phyloP scores from a whole-genome alignment of 2,329 filamentous ascomycete genomes.

The Fusarium transvaalense region DNA sequence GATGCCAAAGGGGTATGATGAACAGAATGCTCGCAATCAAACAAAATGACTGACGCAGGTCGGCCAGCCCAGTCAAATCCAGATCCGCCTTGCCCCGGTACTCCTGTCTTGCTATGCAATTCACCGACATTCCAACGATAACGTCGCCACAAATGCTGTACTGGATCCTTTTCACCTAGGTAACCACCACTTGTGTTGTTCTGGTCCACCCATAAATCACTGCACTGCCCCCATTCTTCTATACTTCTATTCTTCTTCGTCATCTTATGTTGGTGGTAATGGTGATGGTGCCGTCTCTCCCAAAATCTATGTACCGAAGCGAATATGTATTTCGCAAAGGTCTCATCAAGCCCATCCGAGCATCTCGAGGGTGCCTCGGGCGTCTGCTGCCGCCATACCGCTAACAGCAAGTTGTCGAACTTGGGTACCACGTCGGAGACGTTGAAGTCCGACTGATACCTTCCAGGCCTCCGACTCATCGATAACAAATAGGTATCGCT shows the following conservation, averaged over 20 bases:
- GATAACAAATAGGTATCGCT: slow-evolving; percentile 74
- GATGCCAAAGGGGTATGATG: slow-evolving; percentile 48
- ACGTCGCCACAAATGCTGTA: slow-evolving; percentile 47
- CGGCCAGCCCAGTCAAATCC: slow-evolving; percentile 34
- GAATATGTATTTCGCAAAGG: slow-evolving; percentile 34
- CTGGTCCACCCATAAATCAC: slow-evolving; percentile 39
- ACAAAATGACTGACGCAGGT: slow-evolving; percentile 42
- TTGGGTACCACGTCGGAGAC: slow-evolving; percentile 70
- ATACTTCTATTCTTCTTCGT: slow-evolving; percentile 23
- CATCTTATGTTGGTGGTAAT: slow-evolving; percentile 16
- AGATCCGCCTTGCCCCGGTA: slow-evolving; percentile 44
- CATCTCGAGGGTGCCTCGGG: slow-evolving; percentile 67
- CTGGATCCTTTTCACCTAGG: slow-evolving; percentile 41
- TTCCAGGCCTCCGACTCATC: slow-evolving; percentile 77
- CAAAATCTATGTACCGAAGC: slow-evolving; percentile 47
- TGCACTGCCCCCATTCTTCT: slow-evolving; percentile 17
- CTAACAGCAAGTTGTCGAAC: slow-evolving; percentile 70
- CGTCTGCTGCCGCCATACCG: slow-evolving; percentile 67
- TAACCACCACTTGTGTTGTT: slow-evolving; percentile 29
- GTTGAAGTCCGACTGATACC: slow-evolving; percentile 71
- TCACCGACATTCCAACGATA: slow-evolving; percentile 50
- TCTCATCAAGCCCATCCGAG: slow-evolving; percentile 63
- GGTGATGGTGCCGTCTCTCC: slow-evolving; percentile 42
- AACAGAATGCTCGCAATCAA: slow-evolving; percentile 49
- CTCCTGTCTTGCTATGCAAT: slow-evolving; percentile 51